These are phyloP conservation scores for Mycena galericulata DNA, from an alignment of 768 basidiomycete species.

Conservation along the genomic window DNA sequence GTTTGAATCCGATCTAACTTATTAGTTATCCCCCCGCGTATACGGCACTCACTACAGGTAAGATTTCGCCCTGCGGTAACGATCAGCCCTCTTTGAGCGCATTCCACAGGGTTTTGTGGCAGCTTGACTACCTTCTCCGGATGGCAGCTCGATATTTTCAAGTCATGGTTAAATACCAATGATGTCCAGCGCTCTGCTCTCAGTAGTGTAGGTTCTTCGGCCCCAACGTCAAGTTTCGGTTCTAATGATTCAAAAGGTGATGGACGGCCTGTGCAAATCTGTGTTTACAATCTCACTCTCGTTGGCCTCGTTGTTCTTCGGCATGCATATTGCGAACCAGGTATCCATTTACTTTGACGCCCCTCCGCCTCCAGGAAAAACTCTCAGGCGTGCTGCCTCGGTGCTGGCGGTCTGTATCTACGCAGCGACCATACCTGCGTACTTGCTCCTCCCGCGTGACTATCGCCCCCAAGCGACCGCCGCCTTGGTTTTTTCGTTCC, in stretches of 20 bases:
- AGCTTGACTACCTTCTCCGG: constrained; percentile 96
- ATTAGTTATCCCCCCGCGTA: constrained; percentile 90
- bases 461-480: constrained; percentile 88
- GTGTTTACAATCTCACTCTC: constrained; percentile 84
- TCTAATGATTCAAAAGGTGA: constrained; percentile 63
- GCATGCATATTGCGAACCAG: constrained; percentile 67
- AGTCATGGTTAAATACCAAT: constrained; percentile 82
- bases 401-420: constrained; percentile 74
- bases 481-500: constrained; percentile 89
- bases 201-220: constrained; percentile 67
- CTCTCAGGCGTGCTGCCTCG: constrained; percentile 64
- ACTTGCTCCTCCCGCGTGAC: constrained; percentile 74
- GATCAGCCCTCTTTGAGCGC: not conserved
- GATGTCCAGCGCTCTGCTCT: constrained; percentile 71
- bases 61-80: constrained; percentile 23
- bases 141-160: constrained; percentile 92
- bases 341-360: constrained; percentile 56
- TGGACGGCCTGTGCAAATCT: constrained; percentile 88
- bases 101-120: constrained; percentile 90
- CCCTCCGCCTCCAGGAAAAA: constrained; percentile 54
- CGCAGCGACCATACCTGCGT: constrained; percentile 80
- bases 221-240: not conserved
- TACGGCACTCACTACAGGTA: constrained; percentile 89
- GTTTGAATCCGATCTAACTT: not conserved
- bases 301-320: constrained; percentile 82